Conservation (phyloP, 352 stramenopile species). For the Thalassiosira livingstoniorum region DNA sequence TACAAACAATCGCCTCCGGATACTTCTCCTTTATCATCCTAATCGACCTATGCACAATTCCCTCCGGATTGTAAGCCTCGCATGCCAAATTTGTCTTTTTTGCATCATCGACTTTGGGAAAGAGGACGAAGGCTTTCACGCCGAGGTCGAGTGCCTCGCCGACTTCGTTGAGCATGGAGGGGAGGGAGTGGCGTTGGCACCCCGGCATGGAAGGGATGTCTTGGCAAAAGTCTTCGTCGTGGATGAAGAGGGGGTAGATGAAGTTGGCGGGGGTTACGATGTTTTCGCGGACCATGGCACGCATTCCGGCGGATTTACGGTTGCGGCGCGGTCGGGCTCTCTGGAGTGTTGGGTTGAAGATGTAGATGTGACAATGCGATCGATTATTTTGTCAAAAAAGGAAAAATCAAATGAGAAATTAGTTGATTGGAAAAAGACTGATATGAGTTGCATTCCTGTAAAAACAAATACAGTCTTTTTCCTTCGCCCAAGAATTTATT, state of each 20-base stretch:
- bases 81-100: conserved; percentile 89
- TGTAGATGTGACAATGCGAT: neutral
- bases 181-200: conserved; percentile 85
- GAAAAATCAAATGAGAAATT: neutral
- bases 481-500: neutral
- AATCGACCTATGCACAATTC: conserved; percentile 89
- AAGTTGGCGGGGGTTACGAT: conserved; percentile 91
- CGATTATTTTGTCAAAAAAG: neutral
- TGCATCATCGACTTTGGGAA: conserved; percentile 88
- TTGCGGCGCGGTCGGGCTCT: conserved; percentile 87
- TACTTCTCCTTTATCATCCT: conserved; percentile 89
- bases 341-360: conserved; percentile 32
- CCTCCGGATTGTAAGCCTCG: conserved; percentile 90
- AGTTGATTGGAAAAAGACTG: neutral
- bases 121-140: conserved; percentile 88
- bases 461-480: no score
- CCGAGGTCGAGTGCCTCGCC: conserved; percentile 85
- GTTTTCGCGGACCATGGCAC: conserved; percentile 89
- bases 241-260: conserved; percentile 92
- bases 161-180: conserved; percentile 88
- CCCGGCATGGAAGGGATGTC: conserved; percentile 89
- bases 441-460: no score
- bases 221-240: conserved; percentile 85
- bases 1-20: conserved; percentile 87
- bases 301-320: conserved; percentile 87